These are phyloP conservation scores for Kokia cookei DNA, from an alignment of 441 rosid species.

Conservation along the genomic window DNA sequence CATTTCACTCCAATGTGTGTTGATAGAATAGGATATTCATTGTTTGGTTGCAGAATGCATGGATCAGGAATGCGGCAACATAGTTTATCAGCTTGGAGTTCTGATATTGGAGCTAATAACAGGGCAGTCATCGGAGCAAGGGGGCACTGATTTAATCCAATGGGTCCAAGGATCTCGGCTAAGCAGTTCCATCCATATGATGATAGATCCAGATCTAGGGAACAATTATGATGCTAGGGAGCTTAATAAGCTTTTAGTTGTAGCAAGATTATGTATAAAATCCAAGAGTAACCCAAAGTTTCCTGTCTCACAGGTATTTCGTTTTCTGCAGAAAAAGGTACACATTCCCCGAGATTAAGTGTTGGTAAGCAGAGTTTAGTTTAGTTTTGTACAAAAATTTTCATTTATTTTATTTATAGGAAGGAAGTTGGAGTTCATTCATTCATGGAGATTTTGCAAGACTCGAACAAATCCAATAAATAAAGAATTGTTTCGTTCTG, in stretches of 20 bases:
- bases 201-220: slow-evolving; percentile 92
- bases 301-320: slow-evolving; percentile 50
- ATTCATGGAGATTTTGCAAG: background rate
- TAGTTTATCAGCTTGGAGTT: slow-evolving; percentile 80
- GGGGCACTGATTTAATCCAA: slow-evolving; percentile 54
- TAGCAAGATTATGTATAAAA: slow-evolving; percentile 70
- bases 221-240: slow-evolving; percentile 52
- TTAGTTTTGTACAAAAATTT: background rate
- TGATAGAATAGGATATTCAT: background rate
- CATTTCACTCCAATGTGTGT: background rate
- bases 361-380: background rate
- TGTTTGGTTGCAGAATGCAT: slow-evolving; percentile 28
- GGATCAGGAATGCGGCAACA: slow-evolving; percentile 36
- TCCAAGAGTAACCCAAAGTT: slow-evolving; percentile 49
- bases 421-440: background rate
- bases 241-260: slow-evolving; percentile 60
- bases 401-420: background rate
- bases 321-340: slow-evolving; percentile 67
- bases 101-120: slow-evolving; percentile 78
- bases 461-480: background rate
- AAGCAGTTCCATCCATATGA: slow-evolving; percentile 56
- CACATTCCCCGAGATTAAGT: slow-evolving; percentile 16
- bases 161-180: slow-evolving; percentile 74
- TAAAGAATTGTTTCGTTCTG: background rate
- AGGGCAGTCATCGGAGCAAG: slow-evolving; percentile 81